Percentiles rank a stretch among this genome's conserved stretches.
Evolutionary conservation across 2,329 filamentous ascomycete genomes (phyloP).

Genomic region (Trichoderma sp.): DNA sequence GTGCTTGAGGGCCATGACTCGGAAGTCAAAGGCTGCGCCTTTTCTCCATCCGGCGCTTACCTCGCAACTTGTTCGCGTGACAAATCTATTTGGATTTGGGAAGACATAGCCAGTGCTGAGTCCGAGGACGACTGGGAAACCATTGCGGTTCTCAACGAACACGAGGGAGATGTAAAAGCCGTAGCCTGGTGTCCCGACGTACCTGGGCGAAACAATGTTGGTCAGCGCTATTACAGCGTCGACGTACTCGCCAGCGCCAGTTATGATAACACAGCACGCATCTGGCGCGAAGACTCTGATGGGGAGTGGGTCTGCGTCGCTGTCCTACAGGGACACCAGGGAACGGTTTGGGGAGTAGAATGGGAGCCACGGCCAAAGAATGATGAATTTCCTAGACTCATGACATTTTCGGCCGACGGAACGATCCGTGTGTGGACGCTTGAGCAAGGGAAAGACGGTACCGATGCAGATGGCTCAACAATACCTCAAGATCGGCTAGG

Average conservation of each 20-base stretch:
- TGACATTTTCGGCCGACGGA: conserved; percentile 82
- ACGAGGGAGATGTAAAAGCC: conserved; percentile 92
- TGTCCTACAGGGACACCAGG: conserved; percentile 73
- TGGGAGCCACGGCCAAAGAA: conserved; percentile 54
- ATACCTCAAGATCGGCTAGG: conserved; percentile 44
- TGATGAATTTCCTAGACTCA: conserved; percentile 57
- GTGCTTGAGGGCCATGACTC: conserved; percentile 93
- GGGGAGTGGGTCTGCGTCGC: conserved; percentile 88
- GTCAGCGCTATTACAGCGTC: conserved; percentile 49
- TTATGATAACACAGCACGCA: conserved; percentile 86
- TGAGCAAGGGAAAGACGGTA: conserved; percentile 51
- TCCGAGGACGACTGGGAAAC: conserved; percentile 97
- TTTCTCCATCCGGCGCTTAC: conserved; percentile 70
- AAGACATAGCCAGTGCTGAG: conserved; percentile 71
- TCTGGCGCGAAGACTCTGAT: conserved; percentile 88
- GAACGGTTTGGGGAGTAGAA: conserved; percentile 88
- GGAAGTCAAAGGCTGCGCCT: conserved; percentile 80
- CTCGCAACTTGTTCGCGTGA: conserved; percentile 89
- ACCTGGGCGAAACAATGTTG: conserved; percentile 40
- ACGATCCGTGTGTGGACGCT: conserved; percentile 78
- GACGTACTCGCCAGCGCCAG: conserved; percentile 85
- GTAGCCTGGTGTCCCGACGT: conserved; percentile 85
- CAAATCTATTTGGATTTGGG: conserved; percentile 98
- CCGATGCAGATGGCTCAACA: conserved; percentile 30
- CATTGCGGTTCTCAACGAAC: conserved; percentile 88